Evolutionary conservation across 768 basidiomycete species (phyloP).

Genomic region (Holtermannia corniformis): DNA sequence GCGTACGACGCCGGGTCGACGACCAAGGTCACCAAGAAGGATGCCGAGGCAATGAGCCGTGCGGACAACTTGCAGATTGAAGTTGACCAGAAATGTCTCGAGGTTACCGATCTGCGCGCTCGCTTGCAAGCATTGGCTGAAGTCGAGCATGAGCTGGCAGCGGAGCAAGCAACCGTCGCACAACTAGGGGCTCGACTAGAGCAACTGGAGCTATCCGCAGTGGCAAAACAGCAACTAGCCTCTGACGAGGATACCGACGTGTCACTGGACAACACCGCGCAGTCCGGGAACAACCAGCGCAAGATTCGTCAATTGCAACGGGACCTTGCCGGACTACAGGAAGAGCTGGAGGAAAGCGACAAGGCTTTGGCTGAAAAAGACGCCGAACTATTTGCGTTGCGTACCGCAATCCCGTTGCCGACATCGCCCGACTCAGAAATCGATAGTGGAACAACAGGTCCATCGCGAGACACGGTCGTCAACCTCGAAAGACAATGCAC

Average conservation of each 20-base stretch:
- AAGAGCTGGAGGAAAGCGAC: constrained; percentile 22
- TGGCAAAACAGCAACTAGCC: too few relatives aligned
- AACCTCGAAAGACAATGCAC: constrained; percentile 1
- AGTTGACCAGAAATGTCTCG: constrained; percentile 9
- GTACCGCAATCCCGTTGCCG: constrained; percentile 22
- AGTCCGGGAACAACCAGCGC: constrained; percentile 10
- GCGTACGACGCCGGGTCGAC: constrained; percentile 5
- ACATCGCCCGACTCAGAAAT: constrained; percentile 10
- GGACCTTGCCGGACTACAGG: constrained; percentile 21
- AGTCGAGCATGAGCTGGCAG: constrained; percentile 17
- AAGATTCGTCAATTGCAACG: constrained; percentile 17
- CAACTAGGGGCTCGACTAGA: neutral
- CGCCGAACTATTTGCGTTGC: constrained; percentile 22
- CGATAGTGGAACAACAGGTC: constrained; percentile 1
- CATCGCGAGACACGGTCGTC: too few relatives aligned
- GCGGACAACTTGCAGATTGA: constrained; percentile 18
- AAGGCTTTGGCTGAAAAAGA: constrained; percentile 23
- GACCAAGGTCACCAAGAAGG: constrained; percentile 22
- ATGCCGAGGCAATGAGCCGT: constrained; percentile 9
- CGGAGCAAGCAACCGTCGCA: neutral
- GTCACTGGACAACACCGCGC: constrained; percentile 2
- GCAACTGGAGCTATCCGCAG: too few relatives aligned
- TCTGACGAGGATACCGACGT: neutral
- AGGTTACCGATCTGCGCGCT: constrained; percentile 8
- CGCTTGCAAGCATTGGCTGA: constrained; percentile 6